Evolutionary conservation across 2,329 filamentous ascomycete genomes (phyloP).

Genomic region (Trichoderma koningii): DNA sequence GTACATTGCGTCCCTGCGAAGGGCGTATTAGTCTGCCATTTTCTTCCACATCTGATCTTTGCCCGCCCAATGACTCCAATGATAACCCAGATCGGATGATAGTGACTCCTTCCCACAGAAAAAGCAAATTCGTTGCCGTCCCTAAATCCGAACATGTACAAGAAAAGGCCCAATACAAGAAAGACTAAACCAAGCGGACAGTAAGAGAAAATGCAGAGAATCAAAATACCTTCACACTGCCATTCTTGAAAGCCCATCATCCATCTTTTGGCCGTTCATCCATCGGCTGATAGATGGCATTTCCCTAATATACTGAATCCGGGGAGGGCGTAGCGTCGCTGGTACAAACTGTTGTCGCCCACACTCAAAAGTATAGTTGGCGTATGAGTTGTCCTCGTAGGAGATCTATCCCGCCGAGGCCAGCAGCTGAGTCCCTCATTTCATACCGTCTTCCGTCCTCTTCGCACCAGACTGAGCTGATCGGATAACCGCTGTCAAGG

Average conservation of each 20-base stretch:
- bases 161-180: neutral
- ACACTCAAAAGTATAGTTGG: too few species aligned
- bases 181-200: neutral
- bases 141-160: neutral
- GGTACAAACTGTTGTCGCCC: neutral
- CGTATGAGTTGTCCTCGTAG: too few species aligned
- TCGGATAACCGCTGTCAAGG: too few species aligned
- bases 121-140: constrained; percentile 7
- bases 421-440: neutral
- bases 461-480: neutral
- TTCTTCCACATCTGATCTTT: constrained; percentile 1
- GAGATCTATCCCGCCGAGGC: too few species aligned
- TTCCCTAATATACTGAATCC: neutral
- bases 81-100: neutral
- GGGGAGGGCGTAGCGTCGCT: neutral
- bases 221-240: constrained; percentile 11
- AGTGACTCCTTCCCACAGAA: constrained; percentile 2
- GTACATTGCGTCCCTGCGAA: constrained; percentile 25
- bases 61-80: constrained; percentile 4
- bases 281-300: neutral
- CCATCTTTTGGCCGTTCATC: neutral
- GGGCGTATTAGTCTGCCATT: constrained; percentile 24
- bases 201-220: neutral
- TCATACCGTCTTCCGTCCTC: neutral
- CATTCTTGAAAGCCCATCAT: neutral